phyloP scores from a whole-genome alignment of 306 rosid genomes.

The Astragalus glycyphyllos region DNA sequence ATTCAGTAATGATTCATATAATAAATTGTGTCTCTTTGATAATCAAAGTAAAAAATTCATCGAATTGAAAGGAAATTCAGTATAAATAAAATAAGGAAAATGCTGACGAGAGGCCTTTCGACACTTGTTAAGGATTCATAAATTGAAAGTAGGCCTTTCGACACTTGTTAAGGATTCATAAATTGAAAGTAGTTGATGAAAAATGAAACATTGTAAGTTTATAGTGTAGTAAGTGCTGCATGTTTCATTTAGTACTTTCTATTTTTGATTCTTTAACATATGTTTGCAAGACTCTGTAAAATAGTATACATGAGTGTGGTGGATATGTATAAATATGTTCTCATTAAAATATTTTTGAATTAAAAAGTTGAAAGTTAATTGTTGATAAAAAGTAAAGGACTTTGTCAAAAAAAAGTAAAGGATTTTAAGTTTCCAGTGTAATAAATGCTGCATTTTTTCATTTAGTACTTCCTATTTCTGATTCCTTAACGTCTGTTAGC shows the following conservation, averaged over 20 bases:
- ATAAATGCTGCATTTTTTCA: not conserved
- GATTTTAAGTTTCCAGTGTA: not conserved
- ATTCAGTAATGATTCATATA: not conserved
- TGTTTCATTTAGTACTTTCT: not conserved
- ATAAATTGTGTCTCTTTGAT: constrained; percentile 18
- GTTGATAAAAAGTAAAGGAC: too few species aligned
- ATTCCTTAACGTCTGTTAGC: not conserved
- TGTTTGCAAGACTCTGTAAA: not conserved
- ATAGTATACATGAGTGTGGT: not conserved
- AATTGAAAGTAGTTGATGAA: constrained; percentile 3
- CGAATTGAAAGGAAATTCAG: not conserved
- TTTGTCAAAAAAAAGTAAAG: constrained; percentile 10
- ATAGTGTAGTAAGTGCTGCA: not conserved
- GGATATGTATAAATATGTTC: not conserved
- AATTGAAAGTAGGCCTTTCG: too few species aligned
- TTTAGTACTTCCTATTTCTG: not conserved
- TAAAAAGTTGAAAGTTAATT: not conserved
- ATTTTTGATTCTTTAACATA: constrained; percentile 1
- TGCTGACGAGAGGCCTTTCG: not conserved
- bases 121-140: not conserved
- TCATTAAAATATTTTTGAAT: not conserved
- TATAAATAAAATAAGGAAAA: not conserved
- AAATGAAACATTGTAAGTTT: not conserved
- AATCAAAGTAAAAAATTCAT: not conserved
- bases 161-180: too few species aligned